Evolutionary conservation across 352 stramenopile genomes (phyloP).

Genomic region (Phytopythium boreale): DNA sequence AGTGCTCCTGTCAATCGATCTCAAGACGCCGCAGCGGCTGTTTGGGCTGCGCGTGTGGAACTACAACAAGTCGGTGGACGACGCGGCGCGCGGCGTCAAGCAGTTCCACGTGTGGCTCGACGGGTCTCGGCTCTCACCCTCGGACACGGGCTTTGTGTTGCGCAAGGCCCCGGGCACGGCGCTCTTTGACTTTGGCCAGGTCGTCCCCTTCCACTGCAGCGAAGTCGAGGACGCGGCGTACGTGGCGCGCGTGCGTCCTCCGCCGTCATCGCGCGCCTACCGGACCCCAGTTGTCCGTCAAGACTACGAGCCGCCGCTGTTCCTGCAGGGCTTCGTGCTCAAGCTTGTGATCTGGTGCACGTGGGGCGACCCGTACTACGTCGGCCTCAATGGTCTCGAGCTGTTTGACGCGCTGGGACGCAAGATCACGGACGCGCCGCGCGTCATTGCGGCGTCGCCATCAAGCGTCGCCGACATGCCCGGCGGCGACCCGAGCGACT

Average conservation of each 20-base stretch:
- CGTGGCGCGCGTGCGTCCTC: slow-evolving; percentile 35
- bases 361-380: slow-evolving; percentile 84
- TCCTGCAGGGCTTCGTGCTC: slow-evolving; percentile 81
- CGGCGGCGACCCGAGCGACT: slow-evolving; percentile 25
- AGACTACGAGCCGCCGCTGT: slow-evolving; percentile 85
- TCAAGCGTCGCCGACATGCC: slow-evolving; percentile 54
- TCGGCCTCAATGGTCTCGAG: slow-evolving; percentile 81
- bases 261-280: slow-evolving; percentile 43
- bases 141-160: slow-evolving; percentile 55
- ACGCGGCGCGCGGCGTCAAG: slow-evolving; percentile 67
- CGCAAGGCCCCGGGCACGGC: slow-evolving; percentile 75
- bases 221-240: slow-evolving; percentile 21
- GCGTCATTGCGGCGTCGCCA: slow-evolving; percentile 47
- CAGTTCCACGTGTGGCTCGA: slow-evolving; percentile 52
- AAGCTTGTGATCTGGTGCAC: slow-evolving; percentile 81
- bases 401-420: slow-evolving; percentile 62
- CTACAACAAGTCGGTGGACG: slow-evolving; percentile 80
- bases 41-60: slow-evolving; percentile 78
- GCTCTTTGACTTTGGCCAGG: slow-evolving; percentile 74
- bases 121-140: slow-evolving; percentile 43
- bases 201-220: slow-evolving; percentile 34
- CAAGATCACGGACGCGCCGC: slow-evolving; percentile 28
- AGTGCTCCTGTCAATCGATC: slow-evolving; percentile 53
- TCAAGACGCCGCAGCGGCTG: slow-evolving; percentile 47
- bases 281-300: slow-evolving; percentile 76